Base-by-base conservation (phyloP, 306 rosid species). In the Citrullus colocynthis region DNA sequence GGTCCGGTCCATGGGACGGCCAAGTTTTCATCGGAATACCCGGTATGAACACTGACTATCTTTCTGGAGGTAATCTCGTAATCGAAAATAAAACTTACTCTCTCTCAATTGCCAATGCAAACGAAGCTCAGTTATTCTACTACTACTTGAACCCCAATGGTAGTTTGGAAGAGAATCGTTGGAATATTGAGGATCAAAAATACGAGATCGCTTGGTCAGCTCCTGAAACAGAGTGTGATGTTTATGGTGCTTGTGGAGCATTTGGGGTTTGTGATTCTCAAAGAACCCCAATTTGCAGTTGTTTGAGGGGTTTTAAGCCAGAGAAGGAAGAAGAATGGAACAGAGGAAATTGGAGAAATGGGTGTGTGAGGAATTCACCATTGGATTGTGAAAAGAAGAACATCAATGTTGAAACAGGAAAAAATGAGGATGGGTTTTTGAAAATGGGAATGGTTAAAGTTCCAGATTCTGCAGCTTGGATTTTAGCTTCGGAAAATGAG, bases 1-100 rank as follows among this genome's bases (percentile, higher is more conserved):
- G 88, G 58, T 80, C 82, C 20, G 90, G 88, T 45, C 87, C 90
- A 28, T 87, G 88, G 90, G 84, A 87, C 37, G 79, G 86, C 24
- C 67, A 74, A 49, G 60, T 77, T 7, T 85, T 87, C 45, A 67
- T 83, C 4, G 90, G 90, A 0, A 28, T 85, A 41, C 88, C 84
- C 4, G 55, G 73, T 2, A 81, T 87, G 90, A 3, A 13, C 36
- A 76, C 85, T 4, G 82, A 62, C 58, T 85, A 83, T 67, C 32
- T 81, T 2, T n/a, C 30, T 9, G 88, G 85, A 9, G 81, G 82
- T 82, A 57, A 14, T 30, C 73, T 85, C 3, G 64, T 51, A 28
- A 57, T 48, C 2, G 75, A 83, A 14, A 66, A 77, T 13, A 84
- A 82, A 79, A 66, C 78, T 6, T 76, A 18, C 28, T 71, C 65